Conservation (phyloP, 441 rosid genomes). For the Adansonia madagascariensis region DNA sequence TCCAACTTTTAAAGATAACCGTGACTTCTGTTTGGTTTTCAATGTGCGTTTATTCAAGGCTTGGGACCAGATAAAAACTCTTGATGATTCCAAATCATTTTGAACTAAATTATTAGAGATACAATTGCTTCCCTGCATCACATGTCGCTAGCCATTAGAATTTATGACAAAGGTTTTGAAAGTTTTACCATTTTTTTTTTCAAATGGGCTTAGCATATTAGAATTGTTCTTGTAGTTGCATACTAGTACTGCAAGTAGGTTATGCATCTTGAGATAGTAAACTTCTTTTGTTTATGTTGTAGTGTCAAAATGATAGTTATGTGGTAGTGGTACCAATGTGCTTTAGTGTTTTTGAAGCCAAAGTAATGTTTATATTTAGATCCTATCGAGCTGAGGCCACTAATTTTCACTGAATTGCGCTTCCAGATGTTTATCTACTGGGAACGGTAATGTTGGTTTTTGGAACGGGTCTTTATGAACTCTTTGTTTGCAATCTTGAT, state of each 20-base stretch:
- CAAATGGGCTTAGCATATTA: background rate
- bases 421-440: slow-evolving; percentile 75
- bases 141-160: background rate
- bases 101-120: background rate
- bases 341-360: background rate
- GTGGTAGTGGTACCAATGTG: background rate
- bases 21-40: background rate
- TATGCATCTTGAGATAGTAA: background rate
- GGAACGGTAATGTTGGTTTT: slow-evolving; percentile 99
- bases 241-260: background rate
- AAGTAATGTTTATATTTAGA: background rate
- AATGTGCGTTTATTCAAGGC: background rate
- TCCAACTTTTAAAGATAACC: background rate
- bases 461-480: slow-evolving; percentile 92
- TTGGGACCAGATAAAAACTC: background rate
- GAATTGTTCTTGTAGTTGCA: background rate
- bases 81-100: background rate
- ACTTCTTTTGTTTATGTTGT: background rate
- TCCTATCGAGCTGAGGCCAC: slow-evolving; percentile 10
- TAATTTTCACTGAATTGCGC: slow-evolving; percentile 13
- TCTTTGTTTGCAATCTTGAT: slow-evolving; percentile 79
- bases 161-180: background rate
- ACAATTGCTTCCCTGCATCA: background rate
- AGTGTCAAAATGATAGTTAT: background rate
- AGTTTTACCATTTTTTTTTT: background rate